phyloP scores from a whole-genome alignment of 148 eudicot species.

The Vaccinium vitisidaea region DNA sequence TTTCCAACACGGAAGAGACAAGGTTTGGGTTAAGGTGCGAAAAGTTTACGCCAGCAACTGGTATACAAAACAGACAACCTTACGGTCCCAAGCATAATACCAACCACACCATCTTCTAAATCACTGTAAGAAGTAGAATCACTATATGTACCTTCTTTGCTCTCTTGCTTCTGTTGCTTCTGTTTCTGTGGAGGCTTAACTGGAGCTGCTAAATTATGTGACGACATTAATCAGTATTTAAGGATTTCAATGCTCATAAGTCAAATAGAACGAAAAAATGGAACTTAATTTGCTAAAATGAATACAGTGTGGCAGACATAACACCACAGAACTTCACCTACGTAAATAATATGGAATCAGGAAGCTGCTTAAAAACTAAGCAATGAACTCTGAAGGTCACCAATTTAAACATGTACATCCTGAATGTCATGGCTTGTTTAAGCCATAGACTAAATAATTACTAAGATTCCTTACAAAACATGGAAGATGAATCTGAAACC shows the following conservation, averaged over 20 bases:
- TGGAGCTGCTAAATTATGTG: slow-evolving; percentile 37
- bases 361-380: not conserved
- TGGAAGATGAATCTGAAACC: not conserved
- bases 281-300: not conserved
- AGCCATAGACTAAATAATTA: not conserved
- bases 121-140: slow-evolving; percentile 8
- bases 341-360: not conserved
- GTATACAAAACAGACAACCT: not conserved
- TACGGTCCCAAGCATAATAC: not conserved
- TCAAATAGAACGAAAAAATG: not conserved
- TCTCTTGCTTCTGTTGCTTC: slow-evolving; percentile 52
- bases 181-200: slow-evolving; percentile 40
- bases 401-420: not conserved
- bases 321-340: not conserved
- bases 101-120: not conserved
- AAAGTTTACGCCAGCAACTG: not conserved
- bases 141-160: slow-evolving; percentile 48
- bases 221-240: slow-evolving; percentile 6
- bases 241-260: not conserved
- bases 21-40: not conserved
- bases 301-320: slow-evolving; percentile 1
- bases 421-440: not conserved
- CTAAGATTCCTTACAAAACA: not conserved
- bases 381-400: not conserved
- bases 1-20: not conserved